A percentile compares a stretch with the other conserved stretches of the same genome.
Evolutionary conservation across 1,284 basidiomycete species (phyloP).

Genomic region (Termitomyces sp.): DNA sequence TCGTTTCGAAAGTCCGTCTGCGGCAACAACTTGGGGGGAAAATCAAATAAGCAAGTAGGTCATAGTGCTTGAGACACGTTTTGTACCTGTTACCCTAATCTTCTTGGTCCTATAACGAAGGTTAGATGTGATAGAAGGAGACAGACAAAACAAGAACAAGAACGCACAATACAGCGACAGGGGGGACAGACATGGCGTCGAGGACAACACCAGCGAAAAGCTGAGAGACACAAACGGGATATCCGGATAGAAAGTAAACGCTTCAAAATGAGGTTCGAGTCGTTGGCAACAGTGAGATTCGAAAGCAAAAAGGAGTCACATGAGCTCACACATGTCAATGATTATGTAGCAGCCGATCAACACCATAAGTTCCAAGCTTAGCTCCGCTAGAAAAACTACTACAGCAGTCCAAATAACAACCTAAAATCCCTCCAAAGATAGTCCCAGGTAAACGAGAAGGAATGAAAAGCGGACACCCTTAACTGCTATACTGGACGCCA

Average conservation of each 20-base stretch:
- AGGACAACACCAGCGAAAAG: not conserved
- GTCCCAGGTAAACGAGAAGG: not conserved
- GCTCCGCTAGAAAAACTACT: not conserved
- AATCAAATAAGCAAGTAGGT: not conserved
- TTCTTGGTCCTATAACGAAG: conserved; percentile 42
- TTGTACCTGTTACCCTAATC: conserved; percentile 55
- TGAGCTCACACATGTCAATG: conserved; percentile 8
- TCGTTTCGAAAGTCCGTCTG: conserved; percentile 84
- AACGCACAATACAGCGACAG: conserved; percentile 31
- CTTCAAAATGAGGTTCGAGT: not conserved
- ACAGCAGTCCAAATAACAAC: conserved; percentile 1
- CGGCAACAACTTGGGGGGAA: conserved; percentile 70
- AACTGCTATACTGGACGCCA: not conserved
- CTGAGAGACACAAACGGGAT: not conserved
- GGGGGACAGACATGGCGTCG: conserved; percentile 27
- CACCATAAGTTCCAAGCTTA: not conserved
- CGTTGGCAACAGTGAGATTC: conserved; percentile 3
- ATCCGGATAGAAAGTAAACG: not conserved
- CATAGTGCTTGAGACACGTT: not conserved
- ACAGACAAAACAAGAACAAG: conserved; percentile 15
- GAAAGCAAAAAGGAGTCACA: conserved; percentile 13
- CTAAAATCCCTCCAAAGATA: not conserved
- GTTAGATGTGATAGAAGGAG: conserved; percentile 3
- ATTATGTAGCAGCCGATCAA: not conserved
- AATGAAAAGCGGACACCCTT: not conserved